phyloP scores from a whole-genome alignment of 176 grass and related monocot genomes.

The Lolium rigidum region DNA sequence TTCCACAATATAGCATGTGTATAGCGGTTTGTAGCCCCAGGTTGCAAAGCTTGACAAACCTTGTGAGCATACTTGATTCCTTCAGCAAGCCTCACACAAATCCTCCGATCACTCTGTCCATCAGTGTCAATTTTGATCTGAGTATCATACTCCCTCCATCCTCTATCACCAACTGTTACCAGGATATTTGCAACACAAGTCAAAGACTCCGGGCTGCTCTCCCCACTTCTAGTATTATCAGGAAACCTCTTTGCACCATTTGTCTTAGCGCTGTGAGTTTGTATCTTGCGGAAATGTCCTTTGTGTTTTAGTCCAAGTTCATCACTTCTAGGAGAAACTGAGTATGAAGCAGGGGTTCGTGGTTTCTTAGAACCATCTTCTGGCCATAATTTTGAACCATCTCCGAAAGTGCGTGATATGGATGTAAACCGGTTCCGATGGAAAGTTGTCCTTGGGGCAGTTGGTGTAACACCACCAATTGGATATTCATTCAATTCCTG shows the following conservation, averaged over 20 bases:
- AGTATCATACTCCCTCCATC: conserved; percentile 87
- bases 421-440: conserved; percentile 76
- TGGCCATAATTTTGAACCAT: conserved; percentile 70
- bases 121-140: conserved; percentile 70
- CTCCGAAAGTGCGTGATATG: conserved; percentile 62
- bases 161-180: conserved; percentile 70
- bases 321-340: conserved; percentile 55
- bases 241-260: conserved; percentile 48
- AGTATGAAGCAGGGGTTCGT: conserved; percentile 62
- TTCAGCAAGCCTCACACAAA: conserved; percentile 81
- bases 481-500: conserved; percentile 63
- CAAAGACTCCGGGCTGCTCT: conserved; percentile 53
- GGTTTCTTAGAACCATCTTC: conserved; percentile 75
- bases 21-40: conserved; percentile 90
- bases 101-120: conserved; percentile 64
- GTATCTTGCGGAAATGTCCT: conserved; percentile 61
- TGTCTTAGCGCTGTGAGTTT: conserved; percentile 52
- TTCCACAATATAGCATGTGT: conserved; percentile 99
- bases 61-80: conserved; percentile 73
- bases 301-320: conserved; percentile 60
- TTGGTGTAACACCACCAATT: conserved; percentile 65
- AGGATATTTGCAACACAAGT: conserved; percentile 92
- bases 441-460: conserved; percentile 77
- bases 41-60: conserved; percentile 81
- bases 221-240: conserved; percentile 54